These are phyloP conservation scores for Penicillium polonicum DNA, from an alignment of 2,329 filamentous ascomycete species.

Conservation along the genomic window DNA sequence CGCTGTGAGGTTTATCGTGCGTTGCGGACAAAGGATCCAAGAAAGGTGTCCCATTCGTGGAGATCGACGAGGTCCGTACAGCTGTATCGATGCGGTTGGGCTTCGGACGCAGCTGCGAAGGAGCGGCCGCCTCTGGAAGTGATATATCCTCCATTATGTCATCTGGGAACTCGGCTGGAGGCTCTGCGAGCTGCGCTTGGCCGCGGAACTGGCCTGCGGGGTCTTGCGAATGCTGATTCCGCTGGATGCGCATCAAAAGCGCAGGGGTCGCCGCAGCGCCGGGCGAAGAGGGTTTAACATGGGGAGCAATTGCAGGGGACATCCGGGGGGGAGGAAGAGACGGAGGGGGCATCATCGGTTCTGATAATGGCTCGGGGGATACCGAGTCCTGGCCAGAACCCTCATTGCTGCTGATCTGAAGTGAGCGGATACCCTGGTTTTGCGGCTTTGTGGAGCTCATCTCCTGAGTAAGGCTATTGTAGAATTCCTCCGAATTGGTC, in stretches of 20 bases:
- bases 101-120: slow-evolving; percentile 46
- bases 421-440: slow-evolving; percentile 31
- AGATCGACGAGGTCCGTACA: slow-evolving; percentile 52
- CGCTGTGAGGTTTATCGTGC: slow-evolving; percentile 19
- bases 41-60: slow-evolving; percentile 63
- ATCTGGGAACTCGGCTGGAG: slow-evolving; percentile 47
- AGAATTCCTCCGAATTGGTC: slow-evolving; percentile 36
- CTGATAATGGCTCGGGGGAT: slow-evolving; percentile 51
- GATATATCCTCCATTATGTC: slow-evolving; percentile 64
- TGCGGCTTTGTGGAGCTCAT: slow-evolving; percentile 23
- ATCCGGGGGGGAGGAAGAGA: slow-evolving; percentile 44
- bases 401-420: slow-evolving; percentile 43
- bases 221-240: slow-evolving; percentile 46
- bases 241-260: slow-evolving; percentile 75
- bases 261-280: slow-evolving; percentile 76
- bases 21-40: slow-evolving; percentile 39
- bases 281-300: slow-evolving; percentile 26
- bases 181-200: slow-evolving; percentile 36
- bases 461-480: slow-evolving; percentile 40
- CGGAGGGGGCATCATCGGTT: slow-evolving; percentile 51
- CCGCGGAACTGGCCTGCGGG: slow-evolving; percentile 37
- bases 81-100: slow-evolving; percentile 53
- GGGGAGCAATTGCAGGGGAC: slow-evolving; percentile 41
- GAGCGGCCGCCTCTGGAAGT: slow-evolving; percentile 69
- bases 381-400: slow-evolving; percentile 50